These are phyloP conservation scores for Hygrocybe punicea DNA, from an alignment of 768 basidiomycete genomes.

Conservation along the genomic window DNA sequence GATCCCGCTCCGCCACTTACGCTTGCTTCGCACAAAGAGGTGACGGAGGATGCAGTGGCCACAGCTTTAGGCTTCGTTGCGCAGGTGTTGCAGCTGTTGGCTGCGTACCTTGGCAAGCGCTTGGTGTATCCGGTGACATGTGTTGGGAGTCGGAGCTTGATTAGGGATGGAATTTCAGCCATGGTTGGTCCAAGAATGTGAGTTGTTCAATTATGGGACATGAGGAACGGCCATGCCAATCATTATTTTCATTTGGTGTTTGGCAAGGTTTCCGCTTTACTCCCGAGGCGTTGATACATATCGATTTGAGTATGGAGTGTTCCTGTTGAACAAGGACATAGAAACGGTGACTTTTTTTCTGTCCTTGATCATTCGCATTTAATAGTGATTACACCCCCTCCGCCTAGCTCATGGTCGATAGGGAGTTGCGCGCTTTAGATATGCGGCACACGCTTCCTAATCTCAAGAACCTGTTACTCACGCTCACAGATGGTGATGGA, in stretches of 20 bases:
- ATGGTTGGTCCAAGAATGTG: constrained; percentile 96
- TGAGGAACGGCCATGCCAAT: background rate
- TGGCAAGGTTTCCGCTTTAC: constrained; percentile 85
- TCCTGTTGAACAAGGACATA: constrained; percentile 94
- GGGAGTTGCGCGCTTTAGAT: constrained; percentile 85
- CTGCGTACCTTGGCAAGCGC: constrained; percentile 69
- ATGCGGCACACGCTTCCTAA: constrained; percentile 96
- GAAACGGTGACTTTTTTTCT: constrained; percentile 64
- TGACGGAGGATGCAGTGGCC: constrained; percentile 84
- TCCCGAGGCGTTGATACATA: constrained; percentile 94
- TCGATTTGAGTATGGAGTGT: constrained; percentile 96
- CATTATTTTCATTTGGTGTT: background rate
- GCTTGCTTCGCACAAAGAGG: constrained; percentile 58
- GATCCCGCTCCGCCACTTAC: constrained; percentile 84
- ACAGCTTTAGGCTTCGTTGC: constrained; percentile 90
- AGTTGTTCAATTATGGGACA: constrained; percentile 27
- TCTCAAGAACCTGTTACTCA: constrained; percentile 88
- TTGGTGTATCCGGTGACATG: constrained; percentile 89
- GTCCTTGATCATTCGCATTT: constrained; percentile 6
- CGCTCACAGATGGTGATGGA: constrained; percentile 69
- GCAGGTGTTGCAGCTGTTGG: constrained; percentile 78
- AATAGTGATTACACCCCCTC: constrained; percentile 10
- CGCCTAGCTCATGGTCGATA: constrained; percentile 81
- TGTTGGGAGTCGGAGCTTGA: constrained; percentile 85
- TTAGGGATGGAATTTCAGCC: constrained; percentile 87